These are phyloP conservation scores for Diutina mesorugosa DNA, from an alignment of 1,139 yeast species.

Conservation along the genomic window DNA sequence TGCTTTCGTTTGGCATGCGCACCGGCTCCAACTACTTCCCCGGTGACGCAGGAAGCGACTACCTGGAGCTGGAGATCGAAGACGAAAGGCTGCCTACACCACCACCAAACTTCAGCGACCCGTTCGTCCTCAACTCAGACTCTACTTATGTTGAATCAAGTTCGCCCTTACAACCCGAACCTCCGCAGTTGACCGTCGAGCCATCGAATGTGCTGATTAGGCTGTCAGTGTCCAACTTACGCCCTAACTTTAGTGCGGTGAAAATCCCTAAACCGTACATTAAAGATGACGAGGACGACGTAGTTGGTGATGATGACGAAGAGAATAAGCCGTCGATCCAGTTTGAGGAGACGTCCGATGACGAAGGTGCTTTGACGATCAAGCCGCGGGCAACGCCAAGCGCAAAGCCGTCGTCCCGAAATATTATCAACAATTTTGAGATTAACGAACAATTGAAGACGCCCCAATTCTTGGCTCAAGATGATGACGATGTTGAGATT, in stretches of 20 bases:
- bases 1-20: slow-evolving; percentile 47
- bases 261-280: slow-evolving; percentile 44
- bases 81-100: neutral
- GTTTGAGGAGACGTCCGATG: slow-evolving; percentile 12
- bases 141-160: neutral
- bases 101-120: neutral
- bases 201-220: slow-evolving; percentile 13
- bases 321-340: slow-evolving; percentile 16
- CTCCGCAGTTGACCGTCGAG: neutral
- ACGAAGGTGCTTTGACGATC: slow-evolving; percentile 5
- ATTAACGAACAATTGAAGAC: slow-evolving; percentile 24
- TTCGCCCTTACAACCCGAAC: neutral
- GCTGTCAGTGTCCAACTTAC: slow-evolving; percentile 24
- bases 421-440: slow-evolving; percentile 26
- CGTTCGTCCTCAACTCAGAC: neutral
- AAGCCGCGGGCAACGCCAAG: neutral
- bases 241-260: slow-evolving; percentile 69
- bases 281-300: slow-evolving; percentile 47
- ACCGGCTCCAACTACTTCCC: neutral
- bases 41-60: neutral
- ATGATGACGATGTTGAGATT: slow-evolving; percentile 12
- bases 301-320: slow-evolving; percentile 8
- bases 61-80: neutral
- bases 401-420: slow-evolving; percentile 14
- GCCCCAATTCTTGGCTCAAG: slow-evolving; percentile 21